Conservation (phyloP, 2,329 filamentous ascomycete species). For the Pyrenophora tritici-repentis region DNA sequence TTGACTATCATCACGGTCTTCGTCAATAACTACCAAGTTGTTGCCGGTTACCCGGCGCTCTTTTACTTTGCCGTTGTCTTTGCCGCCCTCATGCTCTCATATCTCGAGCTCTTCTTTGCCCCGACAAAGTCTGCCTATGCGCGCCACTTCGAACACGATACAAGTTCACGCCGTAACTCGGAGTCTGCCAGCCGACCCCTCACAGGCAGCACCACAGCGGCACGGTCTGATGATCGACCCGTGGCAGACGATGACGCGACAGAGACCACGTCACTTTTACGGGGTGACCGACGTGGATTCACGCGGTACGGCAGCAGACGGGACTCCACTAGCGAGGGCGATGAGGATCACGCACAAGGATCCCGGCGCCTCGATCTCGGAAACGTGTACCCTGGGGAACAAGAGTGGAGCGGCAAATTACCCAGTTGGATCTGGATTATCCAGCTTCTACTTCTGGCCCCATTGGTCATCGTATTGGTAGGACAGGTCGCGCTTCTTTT, state of each 20-base stretch:
- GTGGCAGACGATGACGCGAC: conserved; percentile 51
- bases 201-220: conserved; percentile 38
- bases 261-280: conserved; percentile 63
- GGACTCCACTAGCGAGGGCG: conserved; percentile 46
- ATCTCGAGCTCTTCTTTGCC: conserved; percentile 80
- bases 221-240: conserved; percentile 41
- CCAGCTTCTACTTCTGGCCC: conserved; percentile 80
- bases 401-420: conserved; percentile 80
- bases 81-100: conserved; percentile 72
- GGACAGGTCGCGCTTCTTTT: conserved; percentile 77
- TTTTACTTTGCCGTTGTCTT: conserved; percentile 80
- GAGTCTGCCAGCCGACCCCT: conserved; percentile 43
- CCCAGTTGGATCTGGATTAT: conserved; percentile 86
- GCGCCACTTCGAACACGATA: conserved; percentile 52
- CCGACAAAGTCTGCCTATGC: conserved; percentile 71
- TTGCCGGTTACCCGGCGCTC: conserved; percentile 78
- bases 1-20: conserved; percentile 74
- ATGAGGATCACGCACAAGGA: conserved; percentile 40
- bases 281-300: conserved; percentile 59
- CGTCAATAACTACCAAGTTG: conserved; percentile 74
- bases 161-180: conserved; percentile 23
- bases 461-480: conserved; percentile 75
- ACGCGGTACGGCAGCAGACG: conserved; percentile 55
- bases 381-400: conserved; percentile 68
- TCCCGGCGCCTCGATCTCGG: conserved; percentile 42